These are phyloP conservation scores for Paramecium biaurelia DNA, from an alignment of 73 alveolate species.

Conservation along the genomic window DNA sequence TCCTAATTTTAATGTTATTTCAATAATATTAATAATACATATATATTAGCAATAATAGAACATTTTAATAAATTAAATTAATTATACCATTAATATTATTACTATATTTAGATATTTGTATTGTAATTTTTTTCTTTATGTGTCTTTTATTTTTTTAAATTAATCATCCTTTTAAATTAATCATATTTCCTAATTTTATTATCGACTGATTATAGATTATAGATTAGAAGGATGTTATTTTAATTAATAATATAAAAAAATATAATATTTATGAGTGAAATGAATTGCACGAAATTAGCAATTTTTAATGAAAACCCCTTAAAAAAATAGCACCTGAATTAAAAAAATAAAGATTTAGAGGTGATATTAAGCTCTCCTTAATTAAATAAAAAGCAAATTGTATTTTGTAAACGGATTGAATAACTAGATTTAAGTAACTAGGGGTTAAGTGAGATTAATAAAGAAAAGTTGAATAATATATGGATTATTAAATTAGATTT, in stretches of 20 bases:
- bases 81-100: too few relatives aligned
- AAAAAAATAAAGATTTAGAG: not conserved
- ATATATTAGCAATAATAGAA: too few relatives aligned
- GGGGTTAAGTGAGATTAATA: not conserved
- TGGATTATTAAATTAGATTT: not conserved
- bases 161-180: not conserved
- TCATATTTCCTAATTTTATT: too few relatives aligned
- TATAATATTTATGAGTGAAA: not conserved
- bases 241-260: not conserved
- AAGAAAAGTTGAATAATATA: not conserved
- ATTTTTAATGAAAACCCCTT: not conserved
- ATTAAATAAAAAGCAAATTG: not conserved
- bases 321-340: not conserved
- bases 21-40: too few relatives aligned
- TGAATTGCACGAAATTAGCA: not conserved
- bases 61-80: too few relatives aligned
- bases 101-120: too few relatives aligned
- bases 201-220: not conserved
- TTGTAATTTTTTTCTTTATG: too few relatives aligned
- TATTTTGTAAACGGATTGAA: not conserved
- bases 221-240: not conserved
- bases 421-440: not conserved
- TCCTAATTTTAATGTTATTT: too few relatives aligned
- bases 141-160: too few relatives aligned
- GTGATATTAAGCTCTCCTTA: not conserved